Evolutionary conservation across 1,139 yeast species (phyloP), one percentile per base, ranked within the genome.

Genomic region (Nadsonia commutata): DNA sequence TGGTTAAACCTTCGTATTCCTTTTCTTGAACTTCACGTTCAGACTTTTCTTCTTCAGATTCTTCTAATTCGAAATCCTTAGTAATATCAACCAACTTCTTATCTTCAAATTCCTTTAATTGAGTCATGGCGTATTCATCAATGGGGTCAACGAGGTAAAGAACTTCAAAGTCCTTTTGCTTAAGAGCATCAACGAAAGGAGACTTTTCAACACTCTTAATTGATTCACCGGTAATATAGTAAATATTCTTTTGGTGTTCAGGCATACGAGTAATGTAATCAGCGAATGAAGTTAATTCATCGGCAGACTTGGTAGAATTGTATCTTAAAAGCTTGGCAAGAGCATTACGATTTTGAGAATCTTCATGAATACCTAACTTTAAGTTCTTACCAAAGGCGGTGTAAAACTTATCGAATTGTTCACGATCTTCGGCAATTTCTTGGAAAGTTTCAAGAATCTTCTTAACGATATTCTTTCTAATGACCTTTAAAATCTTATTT

Each of bases 201-300:
- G 98, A 90, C 71, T 86, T 84, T 74, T 90, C 96, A 63, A 93
- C 95, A 57, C 95, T 88, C 80, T 90, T 88, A 65, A 85, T 69
- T 48, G 95, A 79, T 75, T 93, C 98, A 80, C 98, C 99, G 65
- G 98, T 90, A 68, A 90, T 90, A 80, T 77, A 90, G 80, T 90
- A 90, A 63, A 90, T 85, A 77, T 93, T 90, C 93, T 93, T 88
- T 76, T 90, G 99, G 76, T 85, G 96, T 72, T 85, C 96, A 68
- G 93, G 95, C 99, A 90, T 90, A 74, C 98, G 85, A 57, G 97
- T 90, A 54, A 93, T 94, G 72, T 90, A 90, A 72, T 90, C 99
- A 58, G 93, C 71, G 64, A 90, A 77, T 42, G 98, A 88, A 57
- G 97, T 90, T 68, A 74, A 67, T 74, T 90, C 98, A 63, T 88